A percentile compares a stretch with the other conserved stretches of the same genome.
These are phyloP conservation scores for Leccinellum rugosiceps DNA, from an alignment of 768 basidiomycete species.

Conservation along the genomic window DNA sequence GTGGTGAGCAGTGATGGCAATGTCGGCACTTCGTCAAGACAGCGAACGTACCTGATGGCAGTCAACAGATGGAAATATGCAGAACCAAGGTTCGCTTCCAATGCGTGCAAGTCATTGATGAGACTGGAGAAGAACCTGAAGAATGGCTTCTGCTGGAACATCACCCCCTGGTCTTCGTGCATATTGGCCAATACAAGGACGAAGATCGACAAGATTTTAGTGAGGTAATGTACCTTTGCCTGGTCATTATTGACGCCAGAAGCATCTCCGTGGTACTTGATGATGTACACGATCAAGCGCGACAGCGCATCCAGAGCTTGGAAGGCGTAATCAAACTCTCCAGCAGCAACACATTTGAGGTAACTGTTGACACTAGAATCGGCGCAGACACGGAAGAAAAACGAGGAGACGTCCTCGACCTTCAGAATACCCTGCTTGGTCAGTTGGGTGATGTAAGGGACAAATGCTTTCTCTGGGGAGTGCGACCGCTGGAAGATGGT, in stretches of 20 bases:
- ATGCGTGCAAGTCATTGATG: slow-evolving; percentile 83
- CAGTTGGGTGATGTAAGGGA: slow-evolving; percentile 94
- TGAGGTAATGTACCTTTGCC: slow-evolving; percentile 93
- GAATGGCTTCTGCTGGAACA: slow-evolving; percentile 97
- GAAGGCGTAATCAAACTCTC: slow-evolving; percentile 77
- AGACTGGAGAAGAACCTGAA: slow-evolving; percentile 98
- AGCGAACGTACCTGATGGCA: slow-evolving; percentile 67
- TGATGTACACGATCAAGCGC: slow-evolving; percentile 92
- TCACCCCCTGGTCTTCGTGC: slow-evolving; percentile 89
- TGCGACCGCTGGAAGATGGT: slow-evolving; percentile 87
- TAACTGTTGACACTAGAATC: slow-evolving; percentile 92
- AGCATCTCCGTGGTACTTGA: slow-evolving; percentile 99
- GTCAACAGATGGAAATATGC: slow-evolving; percentile 89
- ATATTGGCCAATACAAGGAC: slow-evolving; percentile 92
- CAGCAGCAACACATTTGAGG: slow-evolving; percentile 65
- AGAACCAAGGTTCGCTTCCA: slow-evolving; percentile 80
- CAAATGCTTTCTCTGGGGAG: slow-evolving; percentile 91
- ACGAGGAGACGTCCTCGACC: slow-evolving; percentile 92
- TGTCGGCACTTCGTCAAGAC: background rate
- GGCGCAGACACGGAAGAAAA: slow-evolving; percentile 98
- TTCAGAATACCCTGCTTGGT: slow-evolving; percentile 96
- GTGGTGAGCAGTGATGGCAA: background rate
- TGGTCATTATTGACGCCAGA: slow-evolving; percentile 89
- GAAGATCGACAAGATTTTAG: slow-evolving; percentile 96
- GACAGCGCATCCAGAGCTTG: slow-evolving; percentile 95